Evolutionary conservation across 139 green algal species (phyloP), one percentile per base, ranked within the genome.

Genomic region (Pleodorina starrii): DNA sequence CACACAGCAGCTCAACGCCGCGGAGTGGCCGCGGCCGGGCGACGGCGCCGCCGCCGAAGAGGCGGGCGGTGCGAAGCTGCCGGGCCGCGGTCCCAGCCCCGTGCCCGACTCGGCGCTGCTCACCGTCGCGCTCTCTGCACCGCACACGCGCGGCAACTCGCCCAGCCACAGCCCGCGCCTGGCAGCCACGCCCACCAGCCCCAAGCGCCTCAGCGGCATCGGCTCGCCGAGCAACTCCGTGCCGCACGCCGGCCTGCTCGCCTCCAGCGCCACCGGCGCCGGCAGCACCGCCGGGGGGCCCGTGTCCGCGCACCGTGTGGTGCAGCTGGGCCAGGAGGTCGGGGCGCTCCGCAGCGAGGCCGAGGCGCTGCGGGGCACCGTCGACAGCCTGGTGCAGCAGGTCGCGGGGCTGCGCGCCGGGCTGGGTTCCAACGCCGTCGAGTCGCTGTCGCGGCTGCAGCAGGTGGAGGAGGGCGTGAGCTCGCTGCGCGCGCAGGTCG

Each of bases 301-400:
- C n/a, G 75, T 74, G 48, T 68, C 57, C 11, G 76, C 35, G 0
- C 68, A 77, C 78, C 46, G 42, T 4, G 2, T 91, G 21, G 42
- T 36, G n/a, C 59, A 87, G 60, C 25, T 91, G 77, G 46, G 14
- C 29, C 46, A 68, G 32, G 69, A 91, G 72, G 68, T 91, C 32
- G 42, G 32, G 19, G 66, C 38, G 10, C 29, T 87, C 17, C 46
- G 51, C 16, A 19, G 10, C 10, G 87, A 91, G 5, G 82, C 51
- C 46, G 87, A 87, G n/a, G 51, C 29, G 57, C 68, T 91, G 36
- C 29, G 29, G 50, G 69, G 74, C 78, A 66, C 44, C 5, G 16
- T 91, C 4, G 84, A 81, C 21, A 57, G 50, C 43, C 36, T 89
- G 5, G 14, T 21, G 36, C 48, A 73, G 69, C 84, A 89, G 69